A percentile compares a stretch with the other conserved stretches of the same genome.
Conservation (phyloP, 2,329 filamentous ascomycete genomes). For the Curvularia sp. region DNA sequence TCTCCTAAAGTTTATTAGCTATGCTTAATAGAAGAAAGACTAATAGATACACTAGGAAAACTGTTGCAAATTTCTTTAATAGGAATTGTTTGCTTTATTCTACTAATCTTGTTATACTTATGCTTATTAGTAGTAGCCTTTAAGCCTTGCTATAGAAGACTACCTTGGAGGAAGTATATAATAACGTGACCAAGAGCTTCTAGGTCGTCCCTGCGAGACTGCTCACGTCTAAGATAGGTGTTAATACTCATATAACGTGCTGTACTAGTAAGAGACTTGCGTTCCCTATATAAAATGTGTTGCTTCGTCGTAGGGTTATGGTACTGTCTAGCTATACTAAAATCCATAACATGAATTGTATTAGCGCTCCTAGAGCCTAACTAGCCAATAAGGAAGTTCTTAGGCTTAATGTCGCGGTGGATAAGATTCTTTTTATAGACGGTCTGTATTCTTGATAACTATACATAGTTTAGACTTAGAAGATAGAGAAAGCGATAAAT, state of each 20-base stretch:
- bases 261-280: constrained; percentile 95
- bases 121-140: constrained; percentile 83
- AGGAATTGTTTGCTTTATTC: constrained; percentile 98
- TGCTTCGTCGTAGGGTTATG: constrained; percentile 98
- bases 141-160: constrained; percentile 71
- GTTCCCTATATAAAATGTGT: constrained; percentile 95
- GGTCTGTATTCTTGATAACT: constrained; percentile 88
- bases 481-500: background rate
- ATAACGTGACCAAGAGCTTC: constrained; percentile 80
- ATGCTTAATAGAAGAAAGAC: too few species aligned
- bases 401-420: constrained; percentile 98
- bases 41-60: constrained; percentile 71
- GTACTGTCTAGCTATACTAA: constrained; percentile 99
- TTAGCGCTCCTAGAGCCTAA: constrained; percentile 93
- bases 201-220: constrained; percentile 93
- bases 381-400: constrained; percentile 97
- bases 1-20: too few species aligned
- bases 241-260: constrained; percentile 99
- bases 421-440: constrained; percentile 99
- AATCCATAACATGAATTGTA: constrained; percentile 98
- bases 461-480: constrained; percentile 30
- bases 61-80: constrained; percentile 97
- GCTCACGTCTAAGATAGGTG: constrained; percentile 94
- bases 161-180: constrained; percentile 72
- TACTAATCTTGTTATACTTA: constrained; percentile 99